Evolutionary conservation across 306 rosid genomes (phyloP).

Genomic region (Prunus mume): DNA sequence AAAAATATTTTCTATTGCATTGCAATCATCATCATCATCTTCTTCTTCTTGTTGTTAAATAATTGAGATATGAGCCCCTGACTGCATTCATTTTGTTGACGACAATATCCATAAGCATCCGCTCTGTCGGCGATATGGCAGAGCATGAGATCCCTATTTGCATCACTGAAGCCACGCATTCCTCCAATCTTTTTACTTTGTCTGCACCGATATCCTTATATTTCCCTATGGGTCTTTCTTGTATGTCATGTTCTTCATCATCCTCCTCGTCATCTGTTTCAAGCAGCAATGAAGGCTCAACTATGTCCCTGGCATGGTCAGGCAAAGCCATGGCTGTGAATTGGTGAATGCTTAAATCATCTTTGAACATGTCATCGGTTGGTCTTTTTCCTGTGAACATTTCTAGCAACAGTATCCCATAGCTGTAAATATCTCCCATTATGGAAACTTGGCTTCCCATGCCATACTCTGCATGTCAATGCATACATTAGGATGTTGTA

Average conservation of each 20-base stretch:
- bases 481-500: too few relatives aligned
- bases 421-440: constrained; percentile 32
- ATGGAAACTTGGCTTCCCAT: constrained; percentile 2
- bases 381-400: too few relatives aligned
- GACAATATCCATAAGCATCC: constrained; percentile 26
- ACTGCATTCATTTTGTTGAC: constrained; percentile 1
- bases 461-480: too few relatives aligned
- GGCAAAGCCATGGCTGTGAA: constrained; percentile 15
- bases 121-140: constrained; percentile 25
- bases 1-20: too few relatives aligned
- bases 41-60: background rate
- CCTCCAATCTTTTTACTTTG: background rate
- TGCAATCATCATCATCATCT: too few relatives aligned
- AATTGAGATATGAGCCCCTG: constrained; percentile 3
- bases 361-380: too few relatives aligned
- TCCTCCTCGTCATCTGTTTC: constrained; percentile 11
- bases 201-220: too few relatives aligned
- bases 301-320: constrained; percentile 30
- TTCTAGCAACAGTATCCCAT: constrained; percentile 15
- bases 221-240: too few relatives aligned
- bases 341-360: background rate
- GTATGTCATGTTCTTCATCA: background rate
- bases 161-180: constrained; percentile 30
- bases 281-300: constrained; percentile 30
- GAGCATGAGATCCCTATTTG: constrained; percentile 8